These are phyloP conservation scores for Chalciporus sp. DNA, from an alignment of 1,284 basidiomycete species.

Conservation along the genomic window DNA sequence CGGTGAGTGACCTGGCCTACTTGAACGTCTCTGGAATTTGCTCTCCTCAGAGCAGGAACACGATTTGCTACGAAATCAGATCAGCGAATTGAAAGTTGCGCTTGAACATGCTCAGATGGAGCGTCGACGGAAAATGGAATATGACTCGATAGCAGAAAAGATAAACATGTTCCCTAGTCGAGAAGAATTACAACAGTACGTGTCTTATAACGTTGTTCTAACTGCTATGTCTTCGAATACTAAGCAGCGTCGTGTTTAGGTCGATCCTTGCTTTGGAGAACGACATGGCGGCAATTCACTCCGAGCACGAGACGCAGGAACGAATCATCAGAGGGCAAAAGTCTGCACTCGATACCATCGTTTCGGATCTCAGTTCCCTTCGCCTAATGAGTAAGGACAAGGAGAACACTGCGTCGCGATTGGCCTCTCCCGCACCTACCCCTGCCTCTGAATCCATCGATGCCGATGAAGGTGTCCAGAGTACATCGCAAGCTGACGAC, in stretches of 20 bases:
- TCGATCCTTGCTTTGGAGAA: conserved; percentile 70
- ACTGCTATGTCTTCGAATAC: background rate
- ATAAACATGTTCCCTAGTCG: conserved; percentile 76
- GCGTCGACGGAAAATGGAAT: conserved; percentile 77
- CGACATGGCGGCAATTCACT: conserved; percentile 72
- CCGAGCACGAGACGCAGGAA: conserved; percentile 73
- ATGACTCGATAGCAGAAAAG: conserved; percentile 79
- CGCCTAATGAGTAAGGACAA: conserved; percentile 67
- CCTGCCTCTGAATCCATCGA: conserved; percentile 48
- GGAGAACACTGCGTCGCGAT: conserved; percentile 44
- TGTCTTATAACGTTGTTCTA: conserved; percentile 15
- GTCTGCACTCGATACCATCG: conserved; percentile 62
- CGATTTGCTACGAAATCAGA: conserved; percentile 62
- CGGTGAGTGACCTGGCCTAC: conserved; percentile 46
- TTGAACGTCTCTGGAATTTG: background rate
- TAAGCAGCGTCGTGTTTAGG: conserved; percentile 39
- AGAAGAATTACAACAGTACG: conserved; percentile 72
- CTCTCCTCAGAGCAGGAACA: conserved; percentile 63
- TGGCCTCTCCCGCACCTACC: conserved; percentile 46
- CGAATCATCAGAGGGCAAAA: conserved; percentile 69
- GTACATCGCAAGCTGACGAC: conserved; percentile 34
- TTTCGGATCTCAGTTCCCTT: conserved; percentile 60
- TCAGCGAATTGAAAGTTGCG: conserved; percentile 71
- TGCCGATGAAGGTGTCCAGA: conserved; percentile 28
- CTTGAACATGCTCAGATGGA: conserved; percentile 77